Base-by-base conservation (phyloP, 768 basidiomycete species). In the Lentinula guzmanii region DNA sequence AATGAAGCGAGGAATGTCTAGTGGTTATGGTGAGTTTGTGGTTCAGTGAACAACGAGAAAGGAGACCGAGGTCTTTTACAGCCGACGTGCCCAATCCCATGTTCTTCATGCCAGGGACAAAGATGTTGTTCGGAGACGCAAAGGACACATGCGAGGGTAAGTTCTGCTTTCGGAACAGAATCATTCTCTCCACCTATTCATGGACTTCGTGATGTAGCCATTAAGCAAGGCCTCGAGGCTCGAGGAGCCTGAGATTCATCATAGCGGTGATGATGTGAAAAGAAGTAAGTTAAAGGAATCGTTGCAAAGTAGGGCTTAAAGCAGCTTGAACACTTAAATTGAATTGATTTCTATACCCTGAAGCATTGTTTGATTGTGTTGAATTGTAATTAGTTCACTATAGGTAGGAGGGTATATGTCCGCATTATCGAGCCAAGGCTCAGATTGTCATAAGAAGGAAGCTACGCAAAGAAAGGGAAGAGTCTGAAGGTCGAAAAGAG, bases 41-140 rank as follows among this genome's bases (percentile, higher is more conserved):
- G 1, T 6, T 31, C 13, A 52, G 5, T 41, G 21, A 21, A 41
- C 37, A 21, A 37, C 7, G 28, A 16, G 15, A 13, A 21, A 11
- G 46, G 18, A n/a, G 39, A 53, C 39, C 46, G 8, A 48, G 45
- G 10, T 59, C 46, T 3, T 41, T 64, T 13, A 16, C 71, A 90
- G 92, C 93, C 57, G 92, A 94, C 70, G 92, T 94, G 9, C 93
- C 91, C 10, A 95, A 95, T 70, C 93, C 93, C 18, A 90, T 95
- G 88, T 95, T 95, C 79, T 95, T 90, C 73, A 91, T 93, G 88
- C 84, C 87, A 21, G 87, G 88, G 50, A 90, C 93, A 24, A 90
- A 87, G 76, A 95, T 95, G 93, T 67, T 95, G 64, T 95, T 95
- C 66, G 93, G 93, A 48, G 93, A 95, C 71, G 93, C 93, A 37